Percentiles rank a stretch among this genome's conserved stretches.
Evolutionary conservation across 2,329 filamentous ascomycete species (phyloP).

Genomic region (Phaeoacremonium minimum): DNA sequence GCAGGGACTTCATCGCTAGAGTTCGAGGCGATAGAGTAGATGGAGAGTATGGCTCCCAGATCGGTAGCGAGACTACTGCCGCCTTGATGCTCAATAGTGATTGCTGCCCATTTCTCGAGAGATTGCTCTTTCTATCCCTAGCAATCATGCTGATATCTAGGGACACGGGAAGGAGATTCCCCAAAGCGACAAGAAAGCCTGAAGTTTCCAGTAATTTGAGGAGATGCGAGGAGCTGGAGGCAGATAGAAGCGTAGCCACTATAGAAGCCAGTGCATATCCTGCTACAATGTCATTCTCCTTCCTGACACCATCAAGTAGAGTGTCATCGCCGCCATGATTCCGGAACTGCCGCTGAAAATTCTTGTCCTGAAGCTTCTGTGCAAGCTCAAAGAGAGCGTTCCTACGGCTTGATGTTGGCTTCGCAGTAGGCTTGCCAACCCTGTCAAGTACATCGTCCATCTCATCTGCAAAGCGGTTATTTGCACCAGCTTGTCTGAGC

Average conservation of each 20-base stretch:
- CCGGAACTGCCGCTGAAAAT: slow-evolving; percentile 65
- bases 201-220: slow-evolving; percentile 52
- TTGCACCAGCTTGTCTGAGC: slow-evolving; percentile 60
- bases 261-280: slow-evolving; percentile 62
- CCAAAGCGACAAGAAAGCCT: slow-evolving; percentile 50
- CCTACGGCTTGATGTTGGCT: slow-evolving; percentile 47
- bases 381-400: slow-evolving; percentile 57
- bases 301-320: slow-evolving; percentile 58
- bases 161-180: slow-evolving; percentile 45
- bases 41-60: slow-evolving; percentile 56
- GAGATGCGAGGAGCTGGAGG: slow-evolving; percentile 56
- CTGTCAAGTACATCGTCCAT: slow-evolving; percentile 61
- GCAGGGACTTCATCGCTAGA: slow-evolving; percentile 59
- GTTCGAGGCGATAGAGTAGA: slow-evolving; percentile 55
- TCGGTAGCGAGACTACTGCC: slow-evolving; percentile 42
- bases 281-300: slow-evolving; percentile 55
- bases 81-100: slow-evolving; percentile 51
- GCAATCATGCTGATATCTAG: slow-evolving; percentile 57
- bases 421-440: slow-evolving; percentile 45
- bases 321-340: slow-evolving; percentile 68
- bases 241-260: slow-evolving; percentile 58
- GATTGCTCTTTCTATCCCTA: slow-evolving; percentile 61
- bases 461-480: slow-evolving; percentile 62
- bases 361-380: slow-evolving; percentile 55
- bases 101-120: slow-evolving; percentile 61